phyloP scores from a whole-genome alignment of 495 filamentous ascomycete species.

The Peziza echinospora region DNA sequence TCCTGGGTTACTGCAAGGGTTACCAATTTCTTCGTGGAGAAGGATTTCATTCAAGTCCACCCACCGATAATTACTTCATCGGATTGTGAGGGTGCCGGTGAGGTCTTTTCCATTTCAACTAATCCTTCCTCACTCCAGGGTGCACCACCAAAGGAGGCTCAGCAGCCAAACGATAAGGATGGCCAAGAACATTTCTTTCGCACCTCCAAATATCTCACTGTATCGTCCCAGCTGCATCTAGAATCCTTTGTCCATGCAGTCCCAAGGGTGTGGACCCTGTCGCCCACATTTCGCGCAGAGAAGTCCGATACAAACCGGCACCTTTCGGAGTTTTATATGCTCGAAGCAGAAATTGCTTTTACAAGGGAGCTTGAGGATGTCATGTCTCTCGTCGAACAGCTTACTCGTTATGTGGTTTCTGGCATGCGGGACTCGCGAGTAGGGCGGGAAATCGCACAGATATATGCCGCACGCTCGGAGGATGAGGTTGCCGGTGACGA shows the following conservation, averaged over 20 bases:
- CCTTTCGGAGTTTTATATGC: conserved; percentile 96
- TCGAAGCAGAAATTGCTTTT: conserved; percentile 76
- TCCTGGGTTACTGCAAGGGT: conserved; percentile 56
- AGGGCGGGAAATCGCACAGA: conserved; percentile 37
- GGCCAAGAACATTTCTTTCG: conserved; percentile 42
- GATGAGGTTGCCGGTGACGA: conserved; percentile 17
- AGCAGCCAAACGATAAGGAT: conserved; percentile 11
- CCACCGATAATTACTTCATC: conserved; percentile 90
- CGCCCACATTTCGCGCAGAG: conserved; percentile 85
- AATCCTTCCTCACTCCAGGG: conserved; percentile 7
- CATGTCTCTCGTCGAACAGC: conserved; percentile 57
- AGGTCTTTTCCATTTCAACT: conserved; percentile 59
- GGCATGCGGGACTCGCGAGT: conserved; percentile 33
- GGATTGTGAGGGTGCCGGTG: conserved; percentile 89
- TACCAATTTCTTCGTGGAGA: conserved; percentile 45
- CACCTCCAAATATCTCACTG: conserved; percentile 82
- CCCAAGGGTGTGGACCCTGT: conserved; percentile 80
- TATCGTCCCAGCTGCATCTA: conserved; percentile 84
- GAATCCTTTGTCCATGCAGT: conserved; percentile 80
- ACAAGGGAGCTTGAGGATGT: conserved; percentile 43
- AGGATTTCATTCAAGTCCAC: conserved; percentile 66
- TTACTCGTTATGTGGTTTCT: conserved; percentile 41
- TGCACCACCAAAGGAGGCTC: neutral
- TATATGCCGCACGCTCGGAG: conserved; percentile 3
- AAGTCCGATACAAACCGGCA: conserved; percentile 86